A percentile compares a stretch with the other conserved stretches of the same genome.
Conservation (phyloP, 164 flowering plant species). For the Sedum album region DNA sequence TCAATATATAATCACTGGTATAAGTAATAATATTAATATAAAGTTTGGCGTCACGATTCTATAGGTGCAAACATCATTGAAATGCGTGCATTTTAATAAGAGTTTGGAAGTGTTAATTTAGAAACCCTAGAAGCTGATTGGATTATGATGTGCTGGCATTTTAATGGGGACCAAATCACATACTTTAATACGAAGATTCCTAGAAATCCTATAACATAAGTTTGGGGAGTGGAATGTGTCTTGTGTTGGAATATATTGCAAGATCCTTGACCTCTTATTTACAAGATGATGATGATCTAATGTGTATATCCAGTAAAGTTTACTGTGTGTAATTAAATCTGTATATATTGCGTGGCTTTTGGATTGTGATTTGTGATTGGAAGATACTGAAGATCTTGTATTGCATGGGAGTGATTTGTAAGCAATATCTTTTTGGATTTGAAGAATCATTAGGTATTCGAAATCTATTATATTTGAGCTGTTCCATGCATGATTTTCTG, state of each 20-base stretch:
- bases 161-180: slow-evolving; percentile 1
- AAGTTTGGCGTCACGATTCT: not conserved
- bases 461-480: not conserved
- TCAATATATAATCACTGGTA: no score
- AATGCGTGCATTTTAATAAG: not conserved
- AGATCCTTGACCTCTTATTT: slow-evolving; percentile 2
- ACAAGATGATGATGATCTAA: slow-evolving; percentile 1
- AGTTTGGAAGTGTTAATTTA: not conserved
- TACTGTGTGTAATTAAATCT: not conserved
- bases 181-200: not conserved
- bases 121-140: not conserved
- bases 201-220: slow-evolving; percentile 1
- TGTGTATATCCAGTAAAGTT: slow-evolving; percentile 1
- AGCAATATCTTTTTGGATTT: slow-evolving; percentile 5
- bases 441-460: slow-evolving; percentile 3
- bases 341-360: not conserved
- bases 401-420: not conserved
- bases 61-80: not conserved
- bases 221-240: slow-evolving; percentile 3
- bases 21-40: no score
- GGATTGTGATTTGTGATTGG: not conserved
- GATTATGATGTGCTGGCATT: not conserved
- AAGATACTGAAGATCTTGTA: slow-evolving; percentile 1
- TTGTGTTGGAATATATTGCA: slow-evolving; percentile 6
- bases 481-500: not conserved